Evolutionary conservation across 108 stramenopile species (phyloP).

Genomic region (Skeletonema grethae): DNA sequence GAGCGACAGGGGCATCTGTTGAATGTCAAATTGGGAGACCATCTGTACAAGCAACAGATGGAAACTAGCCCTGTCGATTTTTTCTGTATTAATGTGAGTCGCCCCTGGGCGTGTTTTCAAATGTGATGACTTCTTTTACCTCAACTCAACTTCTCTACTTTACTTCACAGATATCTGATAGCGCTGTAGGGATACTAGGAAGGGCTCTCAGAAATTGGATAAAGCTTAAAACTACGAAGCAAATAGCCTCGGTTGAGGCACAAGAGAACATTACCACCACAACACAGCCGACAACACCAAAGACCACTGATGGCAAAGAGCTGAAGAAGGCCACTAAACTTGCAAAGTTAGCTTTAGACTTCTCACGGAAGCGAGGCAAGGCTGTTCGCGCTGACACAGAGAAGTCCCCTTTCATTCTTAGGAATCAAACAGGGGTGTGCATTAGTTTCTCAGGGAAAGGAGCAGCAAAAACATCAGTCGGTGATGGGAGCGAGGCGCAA

Average conservation of each 20-base stretch:
- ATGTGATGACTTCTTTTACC: not conserved
- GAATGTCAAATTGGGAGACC: conserved; percentile 4
- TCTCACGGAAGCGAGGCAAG: conserved; percentile 22
- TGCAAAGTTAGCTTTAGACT: conserved; percentile 40
- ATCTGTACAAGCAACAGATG: conserved; percentile 1
- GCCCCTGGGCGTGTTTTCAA: not conserved
- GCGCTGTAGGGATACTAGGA: conserved; percentile 20
- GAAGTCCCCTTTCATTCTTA: conserved; percentile 61
- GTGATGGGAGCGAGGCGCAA: conserved; percentile 54
- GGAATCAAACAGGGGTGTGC: conserved; percentile 64
- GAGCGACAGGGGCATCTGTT: conserved; percentile 39
- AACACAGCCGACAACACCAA: not conserved
- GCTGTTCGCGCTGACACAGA: conserved; percentile 1
- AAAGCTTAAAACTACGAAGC: conserved; percentile 1
- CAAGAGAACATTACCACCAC: not conserved
- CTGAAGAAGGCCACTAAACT: conserved; percentile 47
- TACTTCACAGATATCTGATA: conserved; percentile 11
- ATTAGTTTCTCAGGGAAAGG: conserved; percentile 44
- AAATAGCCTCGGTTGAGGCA: not conserved
- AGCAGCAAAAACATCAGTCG: conserved; percentile 25
- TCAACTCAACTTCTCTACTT: not conserved
- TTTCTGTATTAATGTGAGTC: conserved; percentile 16
- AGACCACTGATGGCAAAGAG: conserved; percentile 17
- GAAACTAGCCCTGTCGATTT: conserved; percentile 3
- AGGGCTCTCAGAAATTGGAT: conserved; percentile 14